Percentiles rank a stretch among this genome's conserved stretches.
Conservation (phyloP, 176 grass and related monocot species). For the Musa itinerans region DNA sequence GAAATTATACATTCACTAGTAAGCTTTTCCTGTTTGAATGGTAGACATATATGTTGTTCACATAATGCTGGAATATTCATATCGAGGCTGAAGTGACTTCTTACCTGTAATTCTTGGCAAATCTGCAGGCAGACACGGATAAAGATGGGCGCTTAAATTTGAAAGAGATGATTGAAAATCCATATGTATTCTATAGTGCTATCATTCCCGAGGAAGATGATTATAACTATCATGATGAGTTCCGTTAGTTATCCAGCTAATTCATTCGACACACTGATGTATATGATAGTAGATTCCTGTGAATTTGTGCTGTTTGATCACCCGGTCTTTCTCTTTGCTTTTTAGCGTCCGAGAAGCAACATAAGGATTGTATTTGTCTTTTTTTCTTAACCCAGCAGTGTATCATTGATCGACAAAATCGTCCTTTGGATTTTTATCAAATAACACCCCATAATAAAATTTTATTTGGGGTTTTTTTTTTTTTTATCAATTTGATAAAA, state of each 20-base stretch:
- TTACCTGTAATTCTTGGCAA: background rate
- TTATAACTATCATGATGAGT: constrained; percentile 69
- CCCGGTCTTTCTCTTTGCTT: too few relatives aligned
- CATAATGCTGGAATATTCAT: background rate
- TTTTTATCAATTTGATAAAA: too few relatives aligned
- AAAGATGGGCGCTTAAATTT: constrained; percentile 74
- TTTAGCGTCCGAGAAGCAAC: too few relatives aligned
- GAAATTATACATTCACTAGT: too few relatives aligned
- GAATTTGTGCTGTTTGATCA: background rate
- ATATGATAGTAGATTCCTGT: background rate
- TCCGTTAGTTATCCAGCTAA: constrained; percentile 47
- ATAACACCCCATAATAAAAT: too few relatives aligned
- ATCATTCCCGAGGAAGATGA: constrained; percentile 63
- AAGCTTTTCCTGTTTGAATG: too few relatives aligned
- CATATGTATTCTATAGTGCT: constrained; percentile 78
- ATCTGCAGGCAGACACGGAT: constrained; percentile 57
- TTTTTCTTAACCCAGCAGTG: too few relatives aligned
- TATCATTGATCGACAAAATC: too few relatives aligned
- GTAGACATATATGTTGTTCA: background rate
- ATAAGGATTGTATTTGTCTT: too few relatives aligned
- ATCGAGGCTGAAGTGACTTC: too few relatives aligned
- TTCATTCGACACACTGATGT: background rate
- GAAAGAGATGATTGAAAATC: constrained; percentile 91
- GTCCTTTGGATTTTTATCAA: too few relatives aligned
- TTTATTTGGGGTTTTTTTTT: too few relatives aligned